Base-by-base conservation (phyloP, 805 yeast species). In the Yamadazyma phyllophila region DNA sequence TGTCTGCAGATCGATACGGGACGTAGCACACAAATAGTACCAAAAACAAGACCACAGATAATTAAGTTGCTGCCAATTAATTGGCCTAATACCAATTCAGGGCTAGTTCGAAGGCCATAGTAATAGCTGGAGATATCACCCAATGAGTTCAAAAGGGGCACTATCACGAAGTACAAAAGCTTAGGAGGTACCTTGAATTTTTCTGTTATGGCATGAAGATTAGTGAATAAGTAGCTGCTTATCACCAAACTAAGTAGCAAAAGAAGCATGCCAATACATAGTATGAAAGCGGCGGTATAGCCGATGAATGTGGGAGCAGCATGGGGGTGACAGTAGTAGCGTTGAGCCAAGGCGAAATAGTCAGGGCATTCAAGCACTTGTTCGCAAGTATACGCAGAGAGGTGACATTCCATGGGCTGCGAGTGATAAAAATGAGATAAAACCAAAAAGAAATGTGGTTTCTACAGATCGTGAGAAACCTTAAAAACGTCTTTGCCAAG, bases 41-140 rank as follows among this genome's bases (percentile, higher is more conserved):
- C 74, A n/a, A 70, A 54, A 1, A 67, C 58, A 1, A 70, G 48
- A 1, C 69, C 60, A 41, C 67, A 59, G 35, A 65, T 59, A 10
- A 70, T 62, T 2, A 65, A 45, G 10, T 58, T 60, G 2, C 71
- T 62, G 1, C 76, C 74, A 5, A 68, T 55, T 6, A 67, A 48
- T 47, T 70, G 74, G 3, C 74, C 74, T 26, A 70, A 45, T 3
- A 67, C 66, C 15, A 70, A 49, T 31, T 67, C 71, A 1, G 61
- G 48, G 14, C 60, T 53, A 7, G 61, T 49, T 13, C 52, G 47
- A 14, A 70, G 51, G 6, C 67, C 58, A 26, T 62, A 53, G 41
- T 65, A 60, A 52, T 67, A 67, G 44, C 65, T 68, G 14, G 69
- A 49, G 16, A 70, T 53, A 49, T 70, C 76, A 9, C 73, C 73